Base-by-base conservation (phyloP, 345 rosid genomes). In the Euphorbia tirucalli region DNA sequence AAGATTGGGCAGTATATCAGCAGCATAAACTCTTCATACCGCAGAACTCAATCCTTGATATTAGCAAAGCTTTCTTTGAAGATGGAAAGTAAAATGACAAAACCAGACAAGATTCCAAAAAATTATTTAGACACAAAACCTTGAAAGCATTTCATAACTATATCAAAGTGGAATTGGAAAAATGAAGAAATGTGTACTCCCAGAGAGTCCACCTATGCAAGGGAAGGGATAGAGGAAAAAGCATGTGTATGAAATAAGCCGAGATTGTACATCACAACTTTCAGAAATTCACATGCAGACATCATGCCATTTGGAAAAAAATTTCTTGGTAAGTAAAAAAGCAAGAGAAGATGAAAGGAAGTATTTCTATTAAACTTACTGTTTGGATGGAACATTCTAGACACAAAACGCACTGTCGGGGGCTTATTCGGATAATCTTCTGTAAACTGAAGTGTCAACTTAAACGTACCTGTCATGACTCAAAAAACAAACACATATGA, bases 391-490 rank as follows among this genome's bases (percentile, higher is more conserved):
- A 86, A 84, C 89, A 86, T 86, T 55, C 86, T 74, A 68, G 89
- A 86, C 61, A 86, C 89, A 76, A 86, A 86, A 35, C 86, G 78
- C 68, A 86, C 89, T 19, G 83, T 78, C 19, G 89, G 89, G 4
- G 89, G 86, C 66, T 86, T 86, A 79, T 86, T 86, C 54, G 89
- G 89, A 78, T 86, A 86, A 79, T 84, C 86, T 79, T 84, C 87
- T 0, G 86, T 59, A 48, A 84, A 84, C 65, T 86, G 89, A 68
- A 86, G 89, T 30, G 85, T 78, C 85, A 86, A 70, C 75, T 86
- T 86, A 80, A 86, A 86, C 64, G 89, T 84, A 32, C 87, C 89
- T 86, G 85, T 7, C 67, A 71, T 52, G 74, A 25, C 66, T 71
- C 61, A 67, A 65, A 61, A n/a, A 37, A 66, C 13, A 11, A 5